Evolutionary conservation across 768 basidiomycete genomes (phyloP), one percentile per base, ranked within the genome.

Genomic region (Exidia glandulosa): DNA sequence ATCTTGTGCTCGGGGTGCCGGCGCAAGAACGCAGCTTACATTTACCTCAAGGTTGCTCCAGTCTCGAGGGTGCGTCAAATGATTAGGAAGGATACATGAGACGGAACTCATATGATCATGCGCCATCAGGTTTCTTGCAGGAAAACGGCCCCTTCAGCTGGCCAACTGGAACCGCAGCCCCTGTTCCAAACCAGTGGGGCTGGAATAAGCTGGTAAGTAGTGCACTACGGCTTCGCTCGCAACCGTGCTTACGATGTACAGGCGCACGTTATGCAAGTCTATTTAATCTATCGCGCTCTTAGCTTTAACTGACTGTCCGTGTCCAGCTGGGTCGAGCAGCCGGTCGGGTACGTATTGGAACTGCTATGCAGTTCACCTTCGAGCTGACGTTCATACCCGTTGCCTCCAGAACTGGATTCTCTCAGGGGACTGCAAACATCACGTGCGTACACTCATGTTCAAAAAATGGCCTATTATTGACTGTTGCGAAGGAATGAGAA

Each of bases 131-230:
- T 19, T 69, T 85, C 34, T 67, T 89, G 2, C 84, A 88, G 68
- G 88, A 89, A 66, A 88, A 88, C 63, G 87, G 87, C 14, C 88
- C 88, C 1, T 75, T 90, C 69, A 77, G 74, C 47, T 88, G 87
- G 87, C 69, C 77, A 5, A 74, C 64, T 48, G 88, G 88, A 1
- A 79, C 81, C 65, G 86, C 85, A 1, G 76, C 77, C 59, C 82
- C 87, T 2, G 85, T 79, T 1, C 74, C 69, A 4, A 90, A 88
- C 58, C 76, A 84, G 63, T 79, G 77, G 64, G 87, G 86, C 69
- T 90, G 88, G 88, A 89, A 88, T 0, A 90, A 89, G 65, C 75
- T 90, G 7, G 87, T 86, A 2, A 87, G 84, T 59, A 71, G 88
- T 6, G 72, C 89, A n/a, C n/a, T n/a, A n/a, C n/a, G n/a, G n/a